A percentile compares a stretch with the other conserved stretches of the same genome.
phyloP scores from a whole-genome alignment of 352 stramenopile genomes.

The Pythium oligandrum region DNA sequence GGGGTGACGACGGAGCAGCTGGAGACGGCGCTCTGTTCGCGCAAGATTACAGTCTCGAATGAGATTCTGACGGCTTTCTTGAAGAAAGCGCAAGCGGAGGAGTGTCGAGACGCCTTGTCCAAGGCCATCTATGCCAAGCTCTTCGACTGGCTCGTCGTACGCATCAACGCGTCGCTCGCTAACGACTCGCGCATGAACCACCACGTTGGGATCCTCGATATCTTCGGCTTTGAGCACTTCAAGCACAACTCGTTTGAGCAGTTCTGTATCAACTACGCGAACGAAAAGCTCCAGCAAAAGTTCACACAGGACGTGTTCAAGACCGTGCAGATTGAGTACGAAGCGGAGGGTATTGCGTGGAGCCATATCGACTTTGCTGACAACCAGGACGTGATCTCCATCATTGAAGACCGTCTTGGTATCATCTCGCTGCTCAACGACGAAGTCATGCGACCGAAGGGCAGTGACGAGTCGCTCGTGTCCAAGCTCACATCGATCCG shows the following conservation, averaged over 20 bases:
- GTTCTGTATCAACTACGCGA: conserved; percentile 92
- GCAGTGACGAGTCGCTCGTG: conserved; percentile 79
- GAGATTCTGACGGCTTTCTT: conserved; percentile 73
- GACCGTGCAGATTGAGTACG: conserved; percentile 86
- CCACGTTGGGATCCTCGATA: conserved; percentile 90
- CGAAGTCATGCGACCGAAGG: conserved; percentile 83
- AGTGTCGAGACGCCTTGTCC: conserved; percentile 92
- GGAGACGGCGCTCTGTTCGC: conserved; percentile 66
- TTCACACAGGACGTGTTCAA: conserved; percentile 91
- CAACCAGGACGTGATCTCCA: conserved; percentile 83
- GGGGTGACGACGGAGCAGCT: conserved; percentile 46
- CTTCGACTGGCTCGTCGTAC: conserved; percentile 95
- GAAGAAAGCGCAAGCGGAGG: conserved; percentile 81
- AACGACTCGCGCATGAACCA: conserved; percentile 50
- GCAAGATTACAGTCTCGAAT: conserved; percentile 57
- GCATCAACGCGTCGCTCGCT: conserved; percentile 72
- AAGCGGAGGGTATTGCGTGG: conserved; percentile 90
- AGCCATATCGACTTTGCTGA: conserved; percentile 91
- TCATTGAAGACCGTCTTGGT: conserved; percentile 86
- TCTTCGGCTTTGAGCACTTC: conserved; percentile 95
- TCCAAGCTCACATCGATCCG: conserved; percentile 72
- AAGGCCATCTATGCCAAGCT: conserved; percentile 96
- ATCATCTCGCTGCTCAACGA: conserved; percentile 90
- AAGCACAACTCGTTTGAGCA: conserved; percentile 94
- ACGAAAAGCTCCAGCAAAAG: conserved; percentile 92